Base-by-base conservation (phyloP, 495 filamentous ascomycete genomes). In the Xylaria longipes region DNA sequence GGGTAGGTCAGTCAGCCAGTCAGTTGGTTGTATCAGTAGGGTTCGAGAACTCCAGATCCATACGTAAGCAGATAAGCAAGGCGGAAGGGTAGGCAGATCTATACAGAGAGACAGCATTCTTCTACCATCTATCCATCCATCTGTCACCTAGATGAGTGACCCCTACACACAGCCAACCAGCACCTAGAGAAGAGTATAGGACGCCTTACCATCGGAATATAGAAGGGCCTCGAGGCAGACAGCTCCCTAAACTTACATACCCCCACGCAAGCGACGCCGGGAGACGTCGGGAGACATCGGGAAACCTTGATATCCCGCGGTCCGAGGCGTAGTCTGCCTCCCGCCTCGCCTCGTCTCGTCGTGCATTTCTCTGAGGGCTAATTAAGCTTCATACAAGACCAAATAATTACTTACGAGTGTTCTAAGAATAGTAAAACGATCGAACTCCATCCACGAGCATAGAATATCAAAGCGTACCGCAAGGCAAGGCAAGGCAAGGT, bases 31-130 rank as follows among this genome's bases (percentile, higher is more conserved):
- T 56, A 56, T 56, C 7, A 56, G 27, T 22, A 63, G 60, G 60
- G 60, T 43, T 63, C 60, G 22, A 41, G 60, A 63, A 35, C 29
- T 31, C 17, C 1, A 9, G 35, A 22, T 12, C 3, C 20, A 41
- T 27, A 43, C 22, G 37, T 63, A 63, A 60, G 33, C 31, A 60
- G 33, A n/a, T 22, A 33, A 60, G 57, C 20, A 60, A 37, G 57
- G 57, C 57, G 33, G 33, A 37, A 1, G 27, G 27, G 52, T 0
- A 31, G 48, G 48, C 48, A 27, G 48, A 52, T 52, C 39, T 41
- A 27, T 1, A 22, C n/a, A 33, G 14, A 33, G 27, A 29, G 9
- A 57, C 54, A 33, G 0, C 54, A n/a, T 37, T 37, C 4, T 35
- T n/a, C 20, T 25, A 35, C 29, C 29, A 58, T 29, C 9, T 37